Evolutionary conservation across 1,139 yeast species (phyloP).

Genomic region (Kodamaea sp.): DNA sequence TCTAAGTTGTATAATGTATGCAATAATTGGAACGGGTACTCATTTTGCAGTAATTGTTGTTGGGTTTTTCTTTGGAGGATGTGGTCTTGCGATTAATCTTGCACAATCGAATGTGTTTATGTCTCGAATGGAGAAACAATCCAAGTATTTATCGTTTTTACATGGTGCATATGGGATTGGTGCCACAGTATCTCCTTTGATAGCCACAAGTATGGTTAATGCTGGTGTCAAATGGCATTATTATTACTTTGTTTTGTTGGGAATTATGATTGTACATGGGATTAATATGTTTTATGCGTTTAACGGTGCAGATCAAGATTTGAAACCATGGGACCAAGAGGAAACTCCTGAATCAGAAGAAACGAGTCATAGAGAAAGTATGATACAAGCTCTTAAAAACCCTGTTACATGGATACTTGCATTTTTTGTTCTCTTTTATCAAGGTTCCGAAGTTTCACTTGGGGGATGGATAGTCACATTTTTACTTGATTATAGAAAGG

Average conservation of each 20-base stretch:
- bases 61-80: conserved; percentile 57
- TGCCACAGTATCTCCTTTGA: conserved; percentile 57
- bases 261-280: conserved; percentile 27
- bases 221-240: conserved; percentile 51
- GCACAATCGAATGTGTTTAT: conserved; percentile 59
- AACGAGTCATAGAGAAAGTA: conserved; percentile 4
- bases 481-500: conserved; percentile 53
- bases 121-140: conserved; percentile 45
- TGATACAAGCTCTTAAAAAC: conserved; percentile 35
- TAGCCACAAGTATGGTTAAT: conserved; percentile 52
- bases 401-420: conserved; percentile 54
- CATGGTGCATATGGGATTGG: conserved; percentile 66
- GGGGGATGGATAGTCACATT: conserved; percentile 74
- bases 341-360: background rate
- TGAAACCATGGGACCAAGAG: conserved; percentile 14
- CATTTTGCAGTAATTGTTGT: conserved; percentile 41
- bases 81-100: conserved; percentile 54
- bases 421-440: conserved; percentile 54
- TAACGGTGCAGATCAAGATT: conserved; percentile 35
- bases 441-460: conserved; percentile 64
- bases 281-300: conserved; percentile 34
- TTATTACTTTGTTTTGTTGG: conserved; percentile 49
- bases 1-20: conserved; percentile 34
- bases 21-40: conserved; percentile 37
- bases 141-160: conserved; percentile 48